A percentile compares a stretch with the other conserved stretches of the same genome.
Evolutionary conservation across 106 monocot species (phyloP).

Genomic region (Apostasia ramifera): DNA sequence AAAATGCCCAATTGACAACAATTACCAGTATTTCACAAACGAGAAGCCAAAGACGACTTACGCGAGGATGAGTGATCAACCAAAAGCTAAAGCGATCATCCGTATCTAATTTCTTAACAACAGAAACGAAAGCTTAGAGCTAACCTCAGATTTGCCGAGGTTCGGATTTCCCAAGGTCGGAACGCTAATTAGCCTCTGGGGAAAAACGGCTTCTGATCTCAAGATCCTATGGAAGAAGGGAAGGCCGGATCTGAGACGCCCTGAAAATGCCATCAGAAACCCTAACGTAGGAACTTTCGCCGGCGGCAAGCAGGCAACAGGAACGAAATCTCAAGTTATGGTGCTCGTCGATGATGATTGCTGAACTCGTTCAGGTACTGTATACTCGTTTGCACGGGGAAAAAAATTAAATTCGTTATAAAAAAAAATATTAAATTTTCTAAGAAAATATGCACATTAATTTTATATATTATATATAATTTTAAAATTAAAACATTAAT

Average conservation of each 20-base stretch:
- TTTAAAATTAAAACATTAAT: no score
- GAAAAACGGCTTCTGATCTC: slow-evolving; percentile 9
- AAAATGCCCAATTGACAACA: background rate
- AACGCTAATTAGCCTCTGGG: slow-evolving; percentile 2
- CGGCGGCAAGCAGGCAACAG: background rate
- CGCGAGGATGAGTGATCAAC: background rate
- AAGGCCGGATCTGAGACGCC: slow-evolving; percentile 25
- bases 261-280: slow-evolving; percentile 5
- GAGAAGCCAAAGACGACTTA: background rate
- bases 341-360: no score
- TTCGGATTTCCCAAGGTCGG: slow-evolving; percentile 8
- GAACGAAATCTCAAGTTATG: no score
- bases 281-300: background rate
- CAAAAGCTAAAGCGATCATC: background rate
- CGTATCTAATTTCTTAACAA: background rate
- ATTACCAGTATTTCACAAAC: background rate
- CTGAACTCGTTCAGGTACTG: no score
- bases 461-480: no score
- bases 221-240: slow-evolving; percentile 21
- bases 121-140: background rate
- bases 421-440: no score
- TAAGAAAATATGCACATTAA: no score
- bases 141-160: slow-evolving; percentile 7
- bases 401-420: no score
- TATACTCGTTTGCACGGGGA: no score